Evolutionary conservation across 495 filamentous ascomycete genomes (phyloP).

Genomic region (Friedmanniomyces endolithicus): DNA sequence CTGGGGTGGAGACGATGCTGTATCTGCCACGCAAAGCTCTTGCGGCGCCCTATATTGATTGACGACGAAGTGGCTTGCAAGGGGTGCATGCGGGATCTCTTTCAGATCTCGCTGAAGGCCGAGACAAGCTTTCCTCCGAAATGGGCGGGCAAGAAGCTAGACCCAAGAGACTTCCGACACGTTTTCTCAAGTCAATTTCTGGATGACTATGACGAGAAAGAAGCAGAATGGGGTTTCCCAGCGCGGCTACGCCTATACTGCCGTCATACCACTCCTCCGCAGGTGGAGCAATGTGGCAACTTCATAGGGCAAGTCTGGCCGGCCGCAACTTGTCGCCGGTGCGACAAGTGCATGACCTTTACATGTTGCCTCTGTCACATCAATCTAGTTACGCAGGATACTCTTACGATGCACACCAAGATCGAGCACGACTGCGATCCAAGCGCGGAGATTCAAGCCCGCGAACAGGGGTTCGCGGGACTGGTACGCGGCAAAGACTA

Average conservation of each 20-base stretch:
- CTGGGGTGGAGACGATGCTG: not conserved
- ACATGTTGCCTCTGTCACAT: slow-evolving; percentile 3
- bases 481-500: slow-evolving; percentile 7
- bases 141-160: slow-evolving; percentile 1
- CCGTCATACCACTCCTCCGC: not conserved
- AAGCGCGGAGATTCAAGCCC: not conserved
- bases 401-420: not conserved
- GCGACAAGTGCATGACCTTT: slow-evolving; percentile 9
- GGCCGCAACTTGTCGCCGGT: not conserved
- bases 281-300: not conserved
- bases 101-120: not conserved
- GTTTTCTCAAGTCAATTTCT: not conserved
- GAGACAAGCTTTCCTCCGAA: slow-evolving; percentile 8
- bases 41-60: not conserved
- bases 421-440: slow-evolving; percentile 10
- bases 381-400: not conserved
- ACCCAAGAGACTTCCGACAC: not conserved
- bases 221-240: slow-evolving; percentile 4
- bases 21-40: not conserved
- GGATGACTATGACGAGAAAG: not conserved
- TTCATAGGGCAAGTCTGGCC: not conserved
- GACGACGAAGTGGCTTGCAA: not conserved
- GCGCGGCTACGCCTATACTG: slow-evolving; percentile 10
- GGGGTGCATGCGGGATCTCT: slow-evolving; percentile 2
- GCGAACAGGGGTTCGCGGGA: slow-evolving; percentile 5